These are phyloP conservation scores for Aspergillus sclerotialis DNA, from an alignment of 2,329 filamentous ascomycete genomes.

Conservation along the genomic window DNA sequence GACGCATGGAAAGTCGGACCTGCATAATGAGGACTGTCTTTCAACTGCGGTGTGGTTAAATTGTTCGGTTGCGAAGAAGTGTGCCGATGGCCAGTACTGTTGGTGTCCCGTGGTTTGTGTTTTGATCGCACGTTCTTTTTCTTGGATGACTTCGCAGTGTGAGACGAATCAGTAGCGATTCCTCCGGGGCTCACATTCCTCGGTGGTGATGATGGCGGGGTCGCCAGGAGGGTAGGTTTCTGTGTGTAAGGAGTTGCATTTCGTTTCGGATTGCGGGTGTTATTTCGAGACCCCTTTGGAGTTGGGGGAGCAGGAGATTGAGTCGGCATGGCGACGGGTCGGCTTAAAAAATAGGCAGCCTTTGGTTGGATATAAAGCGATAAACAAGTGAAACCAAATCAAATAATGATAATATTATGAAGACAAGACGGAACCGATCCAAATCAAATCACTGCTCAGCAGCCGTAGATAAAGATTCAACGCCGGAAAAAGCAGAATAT, in stretches of 20 bases:
- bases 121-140: slow-evolving; percentile 29
- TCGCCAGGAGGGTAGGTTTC: slow-evolving; percentile 22
- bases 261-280: slow-evolving; percentile 30
- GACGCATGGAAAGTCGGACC: slow-evolving; percentile 94
- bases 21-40: slow-evolving; percentile 56
- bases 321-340: slow-evolving; percentile 39
- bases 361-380: slow-evolving; percentile 24
- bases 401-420: slow-evolving; percentile 14
- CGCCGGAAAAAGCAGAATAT: slow-evolving; percentile 12
- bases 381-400: slow-evolving; percentile 15
- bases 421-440: slow-evolving; percentile 14
- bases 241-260: slow-evolving; percentile 25
- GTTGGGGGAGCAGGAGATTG: slow-evolving; percentile 31
- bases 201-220: slow-evolving; percentile 31
- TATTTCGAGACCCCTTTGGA: slow-evolving; percentile 32
- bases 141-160: slow-evolving; percentile 22
- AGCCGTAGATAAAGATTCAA: slow-evolving; percentile 24
- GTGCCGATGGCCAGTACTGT: slow-evolving; percentile 23
- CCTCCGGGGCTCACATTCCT: slow-evolving; percentile 24
- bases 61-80: slow-evolving; percentile 29
- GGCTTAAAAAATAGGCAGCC: slow-evolving; percentile 48
- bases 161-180: slow-evolving; percentile 22
- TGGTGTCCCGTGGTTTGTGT: slow-evolving; percentile 29
- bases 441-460: slow-evolving; percentile 27
- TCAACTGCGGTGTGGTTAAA: slow-evolving; percentile 36